phyloP scores from a whole-genome alignment of 768 basidiomycete species.

The Baorangia bicolor region DNA sequence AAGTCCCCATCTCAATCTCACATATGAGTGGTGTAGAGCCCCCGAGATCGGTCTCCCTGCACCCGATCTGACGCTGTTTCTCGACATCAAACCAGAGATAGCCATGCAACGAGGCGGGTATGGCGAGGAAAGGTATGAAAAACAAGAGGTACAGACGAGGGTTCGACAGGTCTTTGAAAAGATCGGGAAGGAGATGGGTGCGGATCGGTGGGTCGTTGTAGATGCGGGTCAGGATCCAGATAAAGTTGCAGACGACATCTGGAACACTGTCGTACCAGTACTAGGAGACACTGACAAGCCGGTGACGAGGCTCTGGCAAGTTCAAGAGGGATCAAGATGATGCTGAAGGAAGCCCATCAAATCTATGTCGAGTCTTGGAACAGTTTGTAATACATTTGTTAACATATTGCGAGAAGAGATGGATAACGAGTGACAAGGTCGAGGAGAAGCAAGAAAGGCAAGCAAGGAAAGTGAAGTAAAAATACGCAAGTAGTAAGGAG shows the following conservation, averaged over 20 bases:
- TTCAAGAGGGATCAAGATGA: background rate
- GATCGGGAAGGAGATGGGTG: slow-evolving; percentile 53
- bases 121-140: slow-evolving; percentile 87
- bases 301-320: slow-evolving; percentile 53
- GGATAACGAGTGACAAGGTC: slow-evolving; percentile 20
- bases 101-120: slow-evolving; percentile 75
- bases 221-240: slow-evolving; percentile 56
- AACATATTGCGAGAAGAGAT: slow-evolving; percentile 20
- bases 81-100: slow-evolving; percentile 72
- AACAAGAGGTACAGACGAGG: slow-evolving; percentile 65
- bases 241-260: slow-evolving; percentile 54
- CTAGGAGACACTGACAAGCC: slow-evolving; percentile 37
- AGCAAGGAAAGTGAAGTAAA: slow-evolving; percentile 5
- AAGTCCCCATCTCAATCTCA: slow-evolving; percentile 39
- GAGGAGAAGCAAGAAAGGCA: slow-evolving; percentile 8
- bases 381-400: slow-evolving; percentile 26
- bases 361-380: slow-evolving; percentile 8
- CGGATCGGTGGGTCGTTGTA: slow-evolving; percentile 51
- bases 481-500: slow-evolving; percentile 10
- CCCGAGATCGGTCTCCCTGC: slow-evolving; percentile 88
- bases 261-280: slow-evolving; percentile 49
- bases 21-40: slow-evolving; percentile 79
- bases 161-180: slow-evolving; percentile 61
- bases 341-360: background rate
- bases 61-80: slow-evolving; percentile 86